phyloP scores from a whole-genome alignment of 495 filamentous ascomycete species.

The Penicillium subrubescens region DNA sequence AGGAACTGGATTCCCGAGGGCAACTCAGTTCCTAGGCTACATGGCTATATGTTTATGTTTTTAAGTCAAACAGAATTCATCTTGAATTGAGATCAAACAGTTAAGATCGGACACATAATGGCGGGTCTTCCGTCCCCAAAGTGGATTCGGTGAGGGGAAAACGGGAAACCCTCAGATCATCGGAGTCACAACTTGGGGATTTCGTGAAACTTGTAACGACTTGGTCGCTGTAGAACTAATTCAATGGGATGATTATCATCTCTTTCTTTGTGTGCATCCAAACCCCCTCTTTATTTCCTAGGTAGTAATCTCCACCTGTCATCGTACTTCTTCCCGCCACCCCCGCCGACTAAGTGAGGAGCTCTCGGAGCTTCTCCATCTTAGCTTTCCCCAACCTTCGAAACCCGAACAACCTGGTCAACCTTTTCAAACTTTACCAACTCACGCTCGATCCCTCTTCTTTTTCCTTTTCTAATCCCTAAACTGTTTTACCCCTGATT shows the following conservation, averaged over 20 bases:
- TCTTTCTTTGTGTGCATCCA: background rate
- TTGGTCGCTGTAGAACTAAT: too few relatives aligned
- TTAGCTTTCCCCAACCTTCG: background rate
- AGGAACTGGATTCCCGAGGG: background rate
- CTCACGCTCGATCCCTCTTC: background rate
- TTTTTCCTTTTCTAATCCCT: too few relatives aligned
- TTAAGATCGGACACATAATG: background rate
- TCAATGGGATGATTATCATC: too few relatives aligned
- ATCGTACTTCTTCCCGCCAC: background rate
- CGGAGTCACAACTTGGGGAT: background rate
- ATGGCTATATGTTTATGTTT: background rate
- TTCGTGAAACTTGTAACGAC: background rate
- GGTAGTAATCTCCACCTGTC: background rate
- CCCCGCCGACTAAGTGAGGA: background rate
- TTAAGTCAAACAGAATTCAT: background rate
- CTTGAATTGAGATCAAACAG: background rate
- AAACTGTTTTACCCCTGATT: slow-evolving; percentile 8
- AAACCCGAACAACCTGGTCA: background rate
- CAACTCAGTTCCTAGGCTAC: background rate
- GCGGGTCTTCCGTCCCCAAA: background rate
- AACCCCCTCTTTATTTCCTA: too few relatives aligned
- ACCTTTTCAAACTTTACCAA: background rate
- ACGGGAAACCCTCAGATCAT: background rate
- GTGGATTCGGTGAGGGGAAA: slow-evolving; percentile 4
- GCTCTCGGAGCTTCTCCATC: slow-evolving; percentile 8